phyloP scores from a whole-genome alignment of 768 basidiomycete species.

The Phaffia tasmanica region DNA sequence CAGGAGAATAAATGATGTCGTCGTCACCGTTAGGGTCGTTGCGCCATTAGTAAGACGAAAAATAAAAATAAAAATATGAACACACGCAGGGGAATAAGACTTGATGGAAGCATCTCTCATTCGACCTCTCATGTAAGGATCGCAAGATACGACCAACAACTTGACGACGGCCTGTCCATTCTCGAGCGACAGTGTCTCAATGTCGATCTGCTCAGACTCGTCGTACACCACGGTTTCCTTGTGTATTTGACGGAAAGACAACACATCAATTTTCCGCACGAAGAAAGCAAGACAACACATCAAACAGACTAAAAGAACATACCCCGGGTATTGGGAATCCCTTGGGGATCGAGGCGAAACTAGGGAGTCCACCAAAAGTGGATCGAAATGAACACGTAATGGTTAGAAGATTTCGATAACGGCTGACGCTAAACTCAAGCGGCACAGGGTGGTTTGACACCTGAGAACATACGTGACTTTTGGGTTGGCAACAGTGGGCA shows the following conservation, averaged over 20 bases:
- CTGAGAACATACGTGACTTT: conserved; percentile 3
- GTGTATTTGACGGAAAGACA: neutral
- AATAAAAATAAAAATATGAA: conserved; percentile 30
- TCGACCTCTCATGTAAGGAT: conserved; percentile 42
- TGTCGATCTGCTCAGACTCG: conserved; percentile 44
- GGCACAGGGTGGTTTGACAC: neutral
- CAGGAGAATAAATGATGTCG: conserved; percentile 16
- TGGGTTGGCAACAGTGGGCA: conserved; percentile 19
- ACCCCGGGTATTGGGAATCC: conserved; percentile 35
- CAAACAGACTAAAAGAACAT: neutral
- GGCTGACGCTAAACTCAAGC: neutral
- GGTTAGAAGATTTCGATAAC: neutral
- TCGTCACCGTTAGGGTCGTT: no score
- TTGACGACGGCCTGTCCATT: conserved; percentile 46
- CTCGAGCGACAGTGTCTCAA: conserved; percentile 43
- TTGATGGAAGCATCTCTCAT: conserved; percentile 38
- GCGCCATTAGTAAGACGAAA: neutral
- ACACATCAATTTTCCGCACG: neutral
- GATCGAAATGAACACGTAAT: neutral
- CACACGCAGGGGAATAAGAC: conserved; percentile 32
- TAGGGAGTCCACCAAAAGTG: neutral
- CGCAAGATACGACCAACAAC: conserved; percentile 44
- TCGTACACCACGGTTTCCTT: conserved; percentile 44
- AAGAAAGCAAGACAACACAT: neutral
- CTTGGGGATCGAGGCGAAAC: conserved; percentile 30